A percentile compares a stretch with the other conserved stretches of the same genome.
phyloP scores from a whole-genome alignment of 2,329 filamentous ascomycete species.

The Colletotrichum sp. region DNA sequence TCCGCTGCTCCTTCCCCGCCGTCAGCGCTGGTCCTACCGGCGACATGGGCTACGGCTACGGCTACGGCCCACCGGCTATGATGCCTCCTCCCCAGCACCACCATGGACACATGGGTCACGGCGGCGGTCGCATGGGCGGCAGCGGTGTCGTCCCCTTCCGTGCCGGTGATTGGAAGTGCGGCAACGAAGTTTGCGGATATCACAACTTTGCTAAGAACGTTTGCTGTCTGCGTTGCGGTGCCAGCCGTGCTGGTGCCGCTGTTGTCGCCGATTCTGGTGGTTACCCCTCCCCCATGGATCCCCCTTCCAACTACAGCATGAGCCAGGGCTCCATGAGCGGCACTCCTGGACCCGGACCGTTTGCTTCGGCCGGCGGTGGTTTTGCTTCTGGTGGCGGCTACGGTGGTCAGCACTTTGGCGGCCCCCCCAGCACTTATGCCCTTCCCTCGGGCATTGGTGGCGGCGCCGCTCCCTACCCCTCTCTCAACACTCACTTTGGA shows the following conservation, averaged over 20 bases:
- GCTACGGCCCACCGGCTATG: constrained; percentile 80
- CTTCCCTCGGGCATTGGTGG: constrained; percentile 86
- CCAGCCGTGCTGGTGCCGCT: constrained; percentile 89
- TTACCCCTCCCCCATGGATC: constrained; percentile 90
- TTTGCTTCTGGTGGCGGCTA: constrained; percentile 67
- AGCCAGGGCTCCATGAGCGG: constrained; percentile 86
- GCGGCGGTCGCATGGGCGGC: constrained; percentile 76
- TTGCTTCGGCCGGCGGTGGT: constrained; percentile 67
- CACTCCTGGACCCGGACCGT: constrained; percentile 78
- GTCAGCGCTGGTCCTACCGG: constrained; percentile 77
- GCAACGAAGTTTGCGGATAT: constrained; percentile 95
- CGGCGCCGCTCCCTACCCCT: constrained; percentile 78
- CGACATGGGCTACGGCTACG: constrained; percentile 62
- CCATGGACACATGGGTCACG: constrained; percentile 57
- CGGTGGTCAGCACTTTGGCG: constrained; percentile 78
- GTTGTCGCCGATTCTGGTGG: constrained; percentile 93
- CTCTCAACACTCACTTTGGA: constrained; percentile 82
- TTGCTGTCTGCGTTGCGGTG: constrained; percentile 94
- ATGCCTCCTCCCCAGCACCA: constrained; percentile 78
- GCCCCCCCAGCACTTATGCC: constrained; percentile 86
- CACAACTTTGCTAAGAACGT: constrained; percentile 99
- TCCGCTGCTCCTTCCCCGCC: constrained; percentile 98
- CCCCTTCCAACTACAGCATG: constrained; percentile 83
- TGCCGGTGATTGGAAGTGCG: constrained; percentile 98
- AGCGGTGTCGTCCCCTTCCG: constrained; percentile 94